phyloP scores from a whole-genome alignment of 768 basidiomycete species.

The Cubamyces lactineus region DNA sequence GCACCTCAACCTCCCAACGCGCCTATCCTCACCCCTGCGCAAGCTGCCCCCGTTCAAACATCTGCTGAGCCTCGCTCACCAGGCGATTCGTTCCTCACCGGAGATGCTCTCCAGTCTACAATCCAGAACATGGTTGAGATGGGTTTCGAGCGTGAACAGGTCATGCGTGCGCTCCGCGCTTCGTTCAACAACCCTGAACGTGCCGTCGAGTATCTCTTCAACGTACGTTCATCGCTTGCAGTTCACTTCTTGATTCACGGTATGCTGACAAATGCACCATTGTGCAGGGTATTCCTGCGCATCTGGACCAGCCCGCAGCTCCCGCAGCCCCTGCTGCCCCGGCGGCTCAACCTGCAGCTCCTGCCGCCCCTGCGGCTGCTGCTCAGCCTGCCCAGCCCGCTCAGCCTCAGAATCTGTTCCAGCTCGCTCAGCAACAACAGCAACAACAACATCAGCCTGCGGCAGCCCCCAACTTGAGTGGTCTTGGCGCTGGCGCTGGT shows the following conservation, averaged over 20 bases:
- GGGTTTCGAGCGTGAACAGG: slow-evolving; percentile 90
- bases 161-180: slow-evolving; percentile 83
- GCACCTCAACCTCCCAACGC: slow-evolving; percentile 42
- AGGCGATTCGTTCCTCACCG: slow-evolving; percentile 74
- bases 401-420: slow-evolving; percentile 84
- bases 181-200: slow-evolving; percentile 98
- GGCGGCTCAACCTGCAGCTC: slow-evolving; percentile 43
- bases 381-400: slow-evolving; percentile 39
- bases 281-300: slow-evolving; percentile 77
- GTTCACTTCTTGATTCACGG: background rate
- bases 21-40: slow-evolving; percentile 35
- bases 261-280: slow-evolving; percentile 18
- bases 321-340: slow-evolving; percentile 42
- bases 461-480: slow-evolving; percentile 35
- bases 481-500: slow-evolving; percentile 39
- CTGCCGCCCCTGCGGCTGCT: slow-evolving; percentile 33
- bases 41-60: slow-evolving; percentile 38
- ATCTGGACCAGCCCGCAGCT: slow-evolving; percentile 56
- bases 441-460: slow-evolving; percentile 47
- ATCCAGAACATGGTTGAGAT: slow-evolving; percentile 89
- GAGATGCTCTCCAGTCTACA: slow-evolving; percentile 72
- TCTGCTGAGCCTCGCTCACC: slow-evolving; percentile 39
- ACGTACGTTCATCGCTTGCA: no score
- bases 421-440: slow-evolving; percentile 78
- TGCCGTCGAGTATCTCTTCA: slow-evolving; percentile 98